Evolutionary conservation across 805 yeast species (phyloP), one percentile per base, ranked within the genome.

Genomic region (Saccharomycopsis schoenii): DNA sequence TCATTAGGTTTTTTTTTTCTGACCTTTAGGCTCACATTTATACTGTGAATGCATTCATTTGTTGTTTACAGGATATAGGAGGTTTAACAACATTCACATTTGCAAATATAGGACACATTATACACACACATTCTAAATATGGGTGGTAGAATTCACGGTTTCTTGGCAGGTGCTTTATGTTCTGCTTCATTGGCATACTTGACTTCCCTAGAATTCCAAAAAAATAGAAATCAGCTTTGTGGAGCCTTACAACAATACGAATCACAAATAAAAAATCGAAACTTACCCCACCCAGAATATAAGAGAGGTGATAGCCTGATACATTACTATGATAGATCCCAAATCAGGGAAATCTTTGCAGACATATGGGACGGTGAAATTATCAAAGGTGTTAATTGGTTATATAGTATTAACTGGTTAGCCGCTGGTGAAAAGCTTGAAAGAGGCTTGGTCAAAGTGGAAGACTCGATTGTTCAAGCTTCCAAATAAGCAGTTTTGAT

Each of bases 81-180:
- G 6, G 34, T 6, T 29, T 29, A 6, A 29, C 34, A 29, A 6
- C 6, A 29, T 29, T 6, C 3, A 29, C 34, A 4, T 29, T 29
- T 29, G 34, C 6, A 29, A 29, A 29, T n/a, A n/a, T n/a, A n/a
- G n/a, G n/a, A n/a, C 34, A 29, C 34, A 29, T 29, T 24, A 21
- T 24, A 47, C 1, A 21, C 9, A 12, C 55, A 43, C 15, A 2
- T 40, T n/a, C n/a, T 36, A 59, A 47, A 47, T 14, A 62, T 63
- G 65, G 51, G 64, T 43, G 66, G 66, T 10, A 61, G 66, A 59
- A 60, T 61, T 29, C 64, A 63, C 43, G 66, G 66, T 4, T 63
- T 63, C 47, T 50, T 63, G 17, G 64, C 34, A 60, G 65, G 65
- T 14, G 61, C 60, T 4, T 43, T 63, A 34, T 40, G 62, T 14